These are phyloP conservation scores for Striga hermonthica DNA, from an alignment of 305 asterid genomes.

Conservation along the genomic window DNA sequence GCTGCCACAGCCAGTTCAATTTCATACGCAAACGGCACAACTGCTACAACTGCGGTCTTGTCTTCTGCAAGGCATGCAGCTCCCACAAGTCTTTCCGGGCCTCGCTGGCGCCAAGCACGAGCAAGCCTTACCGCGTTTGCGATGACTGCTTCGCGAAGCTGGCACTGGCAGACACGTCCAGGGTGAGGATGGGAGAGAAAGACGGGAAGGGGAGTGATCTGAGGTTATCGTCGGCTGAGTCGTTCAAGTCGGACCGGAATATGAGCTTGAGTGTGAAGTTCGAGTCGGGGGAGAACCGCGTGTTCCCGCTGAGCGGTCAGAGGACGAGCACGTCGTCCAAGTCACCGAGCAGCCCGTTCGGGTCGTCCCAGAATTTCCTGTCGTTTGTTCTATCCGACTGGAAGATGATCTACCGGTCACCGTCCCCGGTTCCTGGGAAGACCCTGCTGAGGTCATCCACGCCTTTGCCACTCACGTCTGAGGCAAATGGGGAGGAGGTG, in stretches of 20 bases:
- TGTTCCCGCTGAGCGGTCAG: slow-evolving; percentile 39
- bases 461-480: slow-evolving; percentile 38
- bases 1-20: slow-evolving; percentile 65
- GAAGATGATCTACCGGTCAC: slow-evolving; percentile 49
- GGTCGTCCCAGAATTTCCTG: slow-evolving; percentile 38
- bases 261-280: slow-evolving; percentile 32
- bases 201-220: slow-evolving; percentile 40
- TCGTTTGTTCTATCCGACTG: slow-evolving; percentile 49
- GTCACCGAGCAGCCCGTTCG: slow-evolving; percentile 48
- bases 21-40: slow-evolving; percentile 85
- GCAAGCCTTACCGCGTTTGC: slow-evolving; percentile 87
- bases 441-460: slow-evolving; percentile 44
- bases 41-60: slow-evolving; percentile 94
- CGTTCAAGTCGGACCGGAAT: slow-evolving; percentile 54
- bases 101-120: slow-evolving; percentile 71
- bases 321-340: slow-evolving; percentile 52
- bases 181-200: slow-evolving; percentile 47
- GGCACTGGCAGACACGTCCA: slow-evolving; percentile 43
- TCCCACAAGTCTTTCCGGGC: slow-evolving; percentile 64
- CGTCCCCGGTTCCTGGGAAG: slow-evolving; percentile 60
- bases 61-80: slow-evolving; percentile 80
- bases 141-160: slow-evolving; percentile 77
- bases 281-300: slow-evolving; percentile 40
- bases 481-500: slow-evolving; percentile 40
- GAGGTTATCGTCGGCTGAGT: slow-evolving; percentile 60